Percentiles rank a stretch among this genome's conserved stretches.
These are phyloP conservation scores for Cucurbita moschata DNA, from an alignment of 306 rosid genomes.

Conservation along the genomic window DNA sequence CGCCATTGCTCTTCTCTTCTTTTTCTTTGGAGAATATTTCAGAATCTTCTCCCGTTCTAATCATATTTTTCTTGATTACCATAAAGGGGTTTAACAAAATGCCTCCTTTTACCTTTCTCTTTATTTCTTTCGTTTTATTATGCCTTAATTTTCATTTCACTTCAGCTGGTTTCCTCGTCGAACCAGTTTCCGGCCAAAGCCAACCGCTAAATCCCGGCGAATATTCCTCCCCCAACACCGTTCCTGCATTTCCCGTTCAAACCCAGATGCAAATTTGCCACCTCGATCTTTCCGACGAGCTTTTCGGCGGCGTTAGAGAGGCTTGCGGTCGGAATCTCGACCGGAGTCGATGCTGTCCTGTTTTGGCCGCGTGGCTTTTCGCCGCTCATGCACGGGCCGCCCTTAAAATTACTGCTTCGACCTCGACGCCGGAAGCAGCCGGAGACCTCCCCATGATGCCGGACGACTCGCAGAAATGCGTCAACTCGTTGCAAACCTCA, in stretches of 20 bases:
- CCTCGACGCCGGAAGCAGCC: conserved; percentile 12
- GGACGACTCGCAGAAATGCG: conserved; percentile 92
- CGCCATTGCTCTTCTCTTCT: no score
- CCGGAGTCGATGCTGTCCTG: conserved; percentile 95
- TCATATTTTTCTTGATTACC: conserved; percentile 16
- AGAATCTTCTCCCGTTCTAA: conserved; percentile 6
- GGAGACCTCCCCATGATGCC: conserved; percentile 82
- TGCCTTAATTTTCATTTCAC: conserved; percentile 8
- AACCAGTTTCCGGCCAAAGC: conserved; percentile 44
- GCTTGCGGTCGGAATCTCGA: conserved; percentile 85
- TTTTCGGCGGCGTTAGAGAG: conserved; percentile 88
- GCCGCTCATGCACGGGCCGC: conserved; percentile 92
- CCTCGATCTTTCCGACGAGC: conserved; percentile 80
- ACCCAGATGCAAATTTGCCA: conserved; percentile 47
- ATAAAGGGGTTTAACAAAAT: conserved; percentile 6
- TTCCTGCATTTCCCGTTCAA: conserved; percentile 77
- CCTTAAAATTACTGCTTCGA: conserved; percentile 29
- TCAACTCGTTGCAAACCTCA: conserved; percentile 72
- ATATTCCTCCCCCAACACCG: conserved; percentile 45
- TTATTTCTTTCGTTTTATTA: conserved; percentile 6
- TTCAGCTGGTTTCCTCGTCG: conserved; percentile 38
- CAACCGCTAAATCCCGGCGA: conserved; percentile 50
- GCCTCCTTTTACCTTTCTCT: conserved; percentile 21
- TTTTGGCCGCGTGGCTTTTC: conserved; percentile 89
- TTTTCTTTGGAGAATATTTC: conserved; percentile 6